Conservation (phyloP, 164 flowering plant species). For the Chimonanthus salicifolius region DNA sequence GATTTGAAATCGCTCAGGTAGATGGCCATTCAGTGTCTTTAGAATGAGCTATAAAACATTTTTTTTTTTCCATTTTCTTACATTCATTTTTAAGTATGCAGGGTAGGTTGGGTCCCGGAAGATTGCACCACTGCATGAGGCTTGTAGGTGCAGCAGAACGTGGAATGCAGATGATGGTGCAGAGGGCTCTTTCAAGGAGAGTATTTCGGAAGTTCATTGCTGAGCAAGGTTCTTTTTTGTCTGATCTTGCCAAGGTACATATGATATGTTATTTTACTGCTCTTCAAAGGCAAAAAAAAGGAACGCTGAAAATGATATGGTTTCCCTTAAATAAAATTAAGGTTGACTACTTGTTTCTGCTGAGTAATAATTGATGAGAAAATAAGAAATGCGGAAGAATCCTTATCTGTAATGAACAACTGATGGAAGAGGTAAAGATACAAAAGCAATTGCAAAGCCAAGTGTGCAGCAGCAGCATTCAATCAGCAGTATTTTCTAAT, state of each 20-base stretch:
- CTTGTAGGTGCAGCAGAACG: conserved; percentile 21
- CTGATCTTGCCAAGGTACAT: conserved; percentile 86
- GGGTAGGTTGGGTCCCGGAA: conserved; percentile 98
- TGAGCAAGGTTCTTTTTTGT: conserved; percentile 85
- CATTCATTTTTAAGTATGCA: conserved; percentile 25
- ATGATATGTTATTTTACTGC: not conserved
- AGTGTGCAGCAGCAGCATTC: no score
- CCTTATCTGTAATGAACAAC: no score
- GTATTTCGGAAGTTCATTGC: conserved; percentile 91
- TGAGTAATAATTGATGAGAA: no score
- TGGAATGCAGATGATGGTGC: conserved; percentile 38
- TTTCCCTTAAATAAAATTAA: no score
- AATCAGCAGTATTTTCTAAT: no score
- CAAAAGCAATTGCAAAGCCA: no score
- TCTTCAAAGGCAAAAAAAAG: no score
- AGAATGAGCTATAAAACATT: not conserved
- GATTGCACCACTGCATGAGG: conserved; percentile 91
- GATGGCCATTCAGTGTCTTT: not conserved
- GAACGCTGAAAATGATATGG: no score
- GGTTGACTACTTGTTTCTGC: no score
- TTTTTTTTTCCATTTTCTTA: not conserved
- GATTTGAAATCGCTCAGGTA: conserved; percentile 99
- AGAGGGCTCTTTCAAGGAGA: conserved; percentile 74
- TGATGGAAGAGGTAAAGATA: no score
- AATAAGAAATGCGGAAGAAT: no score